phyloP scores from a whole-genome alignment of 2,329 filamentous ascomycete species.

The Colletotrichum sp. region DNA sequence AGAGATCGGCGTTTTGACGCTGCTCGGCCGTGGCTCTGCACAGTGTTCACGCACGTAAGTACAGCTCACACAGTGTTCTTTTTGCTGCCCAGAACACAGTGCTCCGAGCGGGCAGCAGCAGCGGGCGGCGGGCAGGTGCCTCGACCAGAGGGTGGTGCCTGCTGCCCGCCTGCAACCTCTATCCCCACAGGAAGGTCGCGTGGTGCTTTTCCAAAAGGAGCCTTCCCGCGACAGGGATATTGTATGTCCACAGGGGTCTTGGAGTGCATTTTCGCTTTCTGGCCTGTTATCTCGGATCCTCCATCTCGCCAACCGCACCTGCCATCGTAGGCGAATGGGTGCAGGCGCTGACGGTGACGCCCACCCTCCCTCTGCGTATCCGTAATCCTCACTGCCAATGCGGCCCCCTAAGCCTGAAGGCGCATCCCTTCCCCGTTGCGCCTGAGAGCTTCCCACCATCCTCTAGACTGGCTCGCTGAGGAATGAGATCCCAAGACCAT shows the following conservation, averaged over 20 bases:
- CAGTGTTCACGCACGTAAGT: background rate
- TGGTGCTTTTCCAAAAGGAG: constrained; percentile 5
- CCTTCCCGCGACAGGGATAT: constrained; percentile 1
- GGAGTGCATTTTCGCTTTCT: constrained; percentile 1
- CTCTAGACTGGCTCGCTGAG: background rate
- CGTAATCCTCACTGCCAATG: background rate
- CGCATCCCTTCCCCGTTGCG: background rate
- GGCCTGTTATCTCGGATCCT: background rate
- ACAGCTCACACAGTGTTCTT: background rate
- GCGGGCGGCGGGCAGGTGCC: background rate
- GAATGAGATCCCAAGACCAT: constrained; percentile 10
- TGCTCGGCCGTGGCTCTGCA: background rate
- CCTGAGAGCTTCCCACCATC: background rate
- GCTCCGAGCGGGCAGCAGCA: background rate
- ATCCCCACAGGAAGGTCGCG: constrained; percentile 7
- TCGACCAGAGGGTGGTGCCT: background rate
- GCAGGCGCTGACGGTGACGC: background rate
- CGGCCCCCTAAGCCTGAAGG: background rate
- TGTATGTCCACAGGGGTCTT: background rate
- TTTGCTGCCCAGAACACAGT: background rate
- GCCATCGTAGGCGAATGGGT: background rate
- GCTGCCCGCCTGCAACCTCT: background rate
- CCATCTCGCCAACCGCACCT: background rate
- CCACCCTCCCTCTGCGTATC: background rate
- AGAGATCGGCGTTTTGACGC: background rate